phyloP scores from a whole-genome alignment of 495 filamentous ascomycete genomes.

The Cenococcum geophilum region DNA sequence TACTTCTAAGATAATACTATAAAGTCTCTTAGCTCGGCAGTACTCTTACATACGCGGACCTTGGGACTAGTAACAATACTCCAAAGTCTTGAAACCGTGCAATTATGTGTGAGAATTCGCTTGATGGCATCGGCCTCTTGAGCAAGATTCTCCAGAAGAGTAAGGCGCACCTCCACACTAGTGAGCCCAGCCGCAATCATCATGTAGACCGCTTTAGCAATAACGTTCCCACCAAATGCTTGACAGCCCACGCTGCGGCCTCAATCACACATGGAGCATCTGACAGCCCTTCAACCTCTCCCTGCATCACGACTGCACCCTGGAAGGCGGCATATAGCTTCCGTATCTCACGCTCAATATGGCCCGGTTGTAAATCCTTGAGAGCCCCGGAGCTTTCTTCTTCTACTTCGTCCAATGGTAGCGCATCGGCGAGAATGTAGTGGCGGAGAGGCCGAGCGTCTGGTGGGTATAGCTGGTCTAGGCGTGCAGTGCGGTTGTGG shows the following conservation, averaged over 20 bases:
- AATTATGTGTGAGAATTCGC: not conserved
- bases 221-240: conserved; percentile 21
- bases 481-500: conserved; percentile 22
- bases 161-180: conserved; percentile 10
- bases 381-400: not conserved
- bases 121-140: not conserved
- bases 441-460: conserved; percentile 11
- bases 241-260: conserved; percentile 22
- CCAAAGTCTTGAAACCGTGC: not conserved
- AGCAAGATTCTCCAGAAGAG: conserved; percentile 8
- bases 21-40: conserved; percentile 1
- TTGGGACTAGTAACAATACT: not conserved
- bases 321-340: conserved; percentile 25
- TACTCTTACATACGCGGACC: not conserved
- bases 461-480: not conserved
- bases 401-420: conserved; percentile 17
- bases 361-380: conserved; percentile 15
- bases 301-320: conserved; percentile 5
- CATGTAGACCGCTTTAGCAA: conserved; percentile 21
- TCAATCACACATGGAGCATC: conserved; percentile 13
- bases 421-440: conserved; percentile 25
- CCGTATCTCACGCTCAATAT: conserved; percentile 17
- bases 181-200: conserved; percentile 24
- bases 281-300: not conserved
- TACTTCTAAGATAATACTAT: not conserved